Percentiles rank a stretch among this genome's conserved stretches.
Conservation (phyloP, 805 yeast genomes). For the Zygoascus biomembranicola region DNA sequence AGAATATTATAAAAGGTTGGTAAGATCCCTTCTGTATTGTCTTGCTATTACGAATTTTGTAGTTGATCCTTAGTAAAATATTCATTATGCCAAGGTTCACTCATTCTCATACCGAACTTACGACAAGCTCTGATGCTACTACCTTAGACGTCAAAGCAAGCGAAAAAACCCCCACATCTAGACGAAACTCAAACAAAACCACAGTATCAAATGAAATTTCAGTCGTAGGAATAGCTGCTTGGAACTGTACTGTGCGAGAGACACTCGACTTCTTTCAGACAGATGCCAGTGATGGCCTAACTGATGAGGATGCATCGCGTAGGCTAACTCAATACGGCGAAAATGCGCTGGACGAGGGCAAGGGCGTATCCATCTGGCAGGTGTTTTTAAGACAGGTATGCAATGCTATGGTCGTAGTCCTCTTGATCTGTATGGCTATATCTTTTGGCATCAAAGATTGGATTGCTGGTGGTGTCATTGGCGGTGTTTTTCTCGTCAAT, state of each 20-base stretch:
- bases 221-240: constrained; percentile 11
- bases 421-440: constrained; percentile 59
- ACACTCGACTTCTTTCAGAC: constrained; percentile 36
- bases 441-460: constrained; percentile 68
- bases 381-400: constrained; percentile 60
- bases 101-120: no score
- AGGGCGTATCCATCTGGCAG: constrained; percentile 42
- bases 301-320: constrained; percentile 27
- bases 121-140: background rate
- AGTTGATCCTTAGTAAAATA: no score
- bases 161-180: background rate
- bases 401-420: constrained; percentile 72
- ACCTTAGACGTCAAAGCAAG: background rate
- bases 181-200: background rate
- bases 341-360: constrained; percentile 55
- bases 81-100: no score
- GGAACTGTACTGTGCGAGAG: constrained; percentile 27
- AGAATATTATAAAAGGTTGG: no score
- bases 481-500: constrained; percentile 55
- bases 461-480: constrained; percentile 78
- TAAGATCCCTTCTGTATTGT: no score
- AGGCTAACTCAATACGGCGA: constrained; percentile 38
- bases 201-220: background rate
- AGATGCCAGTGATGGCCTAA: constrained; percentile 41
- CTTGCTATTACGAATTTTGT: no score